Base-by-base conservation (phyloP, 2,329 filamentous ascomycete genomes). In the Orbilia brochopaga region DNA sequence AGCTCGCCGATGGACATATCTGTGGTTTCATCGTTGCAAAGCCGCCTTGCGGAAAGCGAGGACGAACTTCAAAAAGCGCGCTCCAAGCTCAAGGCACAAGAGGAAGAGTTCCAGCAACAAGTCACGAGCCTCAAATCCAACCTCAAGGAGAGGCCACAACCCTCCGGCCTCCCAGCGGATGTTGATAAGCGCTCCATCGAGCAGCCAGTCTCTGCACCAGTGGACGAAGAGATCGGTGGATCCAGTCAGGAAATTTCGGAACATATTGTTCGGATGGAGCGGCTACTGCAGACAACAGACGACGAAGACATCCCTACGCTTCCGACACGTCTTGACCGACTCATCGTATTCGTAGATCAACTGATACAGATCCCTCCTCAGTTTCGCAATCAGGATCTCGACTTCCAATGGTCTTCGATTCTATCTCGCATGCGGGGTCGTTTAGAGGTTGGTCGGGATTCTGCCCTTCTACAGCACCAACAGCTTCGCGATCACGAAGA, bases 31-130 rank as follows among this genome's bases (percentile, higher is more conserved):
- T 89, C 88, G 15, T 86, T 99, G 82, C 89, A 90, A 69, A 90
- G 95, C 74, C 92, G 97, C 79, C 85, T 99, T 3, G 86, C 92
- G 77, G 88, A 91, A 79, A 95, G 89, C 75, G 92, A 97, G 79
- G 88, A 85, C 75, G 88, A 93, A 78, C 87, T 97, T 73, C 84
- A 85, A 69, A 82, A 86, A 58, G 84, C 96, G 77, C 89, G 90
- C 57, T 87, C 91, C 54, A 83, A 85, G 0, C 88, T 97, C 75
- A 83, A 84, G n/a, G 80, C 82, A 13, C 87, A 90, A 27, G 93
- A 97, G 80, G 85, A 86, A 78, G 87, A 92, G 76, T 83, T 97
- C 1, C 82, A 86, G 54, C 81, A 83, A 7, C 88, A 97, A 79
- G 82, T 97, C 21, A 85, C 90, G 54, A 83, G 80, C 23, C 83